Conservation (phyloP, 352 stramenopile genomes). For the Phytophthora vignae region DNA sequence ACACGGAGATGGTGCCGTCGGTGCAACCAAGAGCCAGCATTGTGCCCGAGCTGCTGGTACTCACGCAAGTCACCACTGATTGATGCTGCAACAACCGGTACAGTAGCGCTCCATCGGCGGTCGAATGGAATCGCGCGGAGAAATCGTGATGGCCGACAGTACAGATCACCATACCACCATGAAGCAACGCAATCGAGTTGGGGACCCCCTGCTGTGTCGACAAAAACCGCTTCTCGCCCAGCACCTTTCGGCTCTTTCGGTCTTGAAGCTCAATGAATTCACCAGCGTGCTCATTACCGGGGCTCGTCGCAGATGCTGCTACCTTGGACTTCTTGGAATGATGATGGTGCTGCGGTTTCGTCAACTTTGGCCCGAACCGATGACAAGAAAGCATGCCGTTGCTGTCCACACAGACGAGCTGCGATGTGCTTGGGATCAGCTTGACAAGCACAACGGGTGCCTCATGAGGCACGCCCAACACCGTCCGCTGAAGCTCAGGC, state of each 20-base stretch:
- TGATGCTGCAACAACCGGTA: slow-evolving; percentile 81
- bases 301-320: slow-evolving; percentile 10
- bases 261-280: slow-evolving; percentile 74
- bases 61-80: slow-evolving; percentile 73
- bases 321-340: slow-evolving; percentile 26
- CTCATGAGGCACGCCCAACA: slow-evolving; percentile 68
- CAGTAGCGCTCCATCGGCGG: slow-evolving; percentile 70
- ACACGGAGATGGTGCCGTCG: slow-evolving; percentile 84
- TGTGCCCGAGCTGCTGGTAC: slow-evolving; percentile 51
- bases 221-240: slow-evolving; percentile 55
- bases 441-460: slow-evolving; percentile 63
- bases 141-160: slow-evolving; percentile 80
- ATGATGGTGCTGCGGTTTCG: slow-evolving; percentile 57
- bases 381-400: slow-evolving; percentile 77
- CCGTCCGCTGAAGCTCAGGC: slow-evolving; percentile 14
- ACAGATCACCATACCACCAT: slow-evolving; percentile 62
- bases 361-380: slow-evolving; percentile 61
- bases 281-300: slow-evolving; percentile 28
- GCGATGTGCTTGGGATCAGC: slow-evolving; percentile 50
- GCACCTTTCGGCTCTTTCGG: slow-evolving; percentile 66
- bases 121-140: slow-evolving; percentile 79
- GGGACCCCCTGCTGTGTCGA: slow-evolving; percentile 31
- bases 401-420: slow-evolving; percentile 76
- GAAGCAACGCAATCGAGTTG: slow-evolving; percentile 58
- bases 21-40: slow-evolving; percentile 64